Evolutionary conservation across 2,329 filamentous ascomycete genomes (phyloP).

Genomic region (Clonostachys rhizophaga): DNA sequence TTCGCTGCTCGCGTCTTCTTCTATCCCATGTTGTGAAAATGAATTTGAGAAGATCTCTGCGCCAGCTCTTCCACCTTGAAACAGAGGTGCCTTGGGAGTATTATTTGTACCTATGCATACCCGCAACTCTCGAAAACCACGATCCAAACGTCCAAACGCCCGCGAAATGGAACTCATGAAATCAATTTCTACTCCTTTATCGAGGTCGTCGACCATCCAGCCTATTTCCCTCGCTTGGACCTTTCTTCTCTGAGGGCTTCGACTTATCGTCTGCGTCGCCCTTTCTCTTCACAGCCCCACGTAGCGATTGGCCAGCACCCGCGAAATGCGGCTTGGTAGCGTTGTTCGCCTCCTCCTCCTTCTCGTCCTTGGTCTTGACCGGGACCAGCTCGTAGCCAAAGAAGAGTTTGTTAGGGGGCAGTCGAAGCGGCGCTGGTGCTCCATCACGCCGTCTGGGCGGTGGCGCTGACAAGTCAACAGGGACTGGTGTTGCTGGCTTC

Average conservation of each 20-base stretch:
- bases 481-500: constrained; percentile 68
- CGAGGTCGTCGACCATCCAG: constrained; percentile 34
- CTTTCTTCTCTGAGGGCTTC: constrained; percentile 42
- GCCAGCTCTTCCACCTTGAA: no score
- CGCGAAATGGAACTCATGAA: neutral
- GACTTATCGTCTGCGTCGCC: constrained; percentile 41
- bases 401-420: constrained; percentile 89
- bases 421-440: constrained; percentile 78
- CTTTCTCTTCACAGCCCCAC: constrained; percentile 69
- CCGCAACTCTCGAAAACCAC: neutral
- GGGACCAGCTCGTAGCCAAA: constrained; percentile 94
- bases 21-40: no score
- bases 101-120: no score
- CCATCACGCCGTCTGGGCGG: constrained; percentile 51
- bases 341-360: constrained; percentile 58
- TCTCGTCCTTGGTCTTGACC: constrained; percentile 72
- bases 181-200: constrained; percentile 4
- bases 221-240: constrained; percentile 32
- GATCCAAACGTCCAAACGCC: neutral
- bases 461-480: constrained; percentile 13
- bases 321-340: constrained; percentile 70
- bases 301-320: constrained; percentile 78
- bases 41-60: no score
- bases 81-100: no score
- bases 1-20: no score